phyloP scores from a whole-genome alignment of 1,284 basidiomycete species.

The Fomitopsis palustris region DNA sequence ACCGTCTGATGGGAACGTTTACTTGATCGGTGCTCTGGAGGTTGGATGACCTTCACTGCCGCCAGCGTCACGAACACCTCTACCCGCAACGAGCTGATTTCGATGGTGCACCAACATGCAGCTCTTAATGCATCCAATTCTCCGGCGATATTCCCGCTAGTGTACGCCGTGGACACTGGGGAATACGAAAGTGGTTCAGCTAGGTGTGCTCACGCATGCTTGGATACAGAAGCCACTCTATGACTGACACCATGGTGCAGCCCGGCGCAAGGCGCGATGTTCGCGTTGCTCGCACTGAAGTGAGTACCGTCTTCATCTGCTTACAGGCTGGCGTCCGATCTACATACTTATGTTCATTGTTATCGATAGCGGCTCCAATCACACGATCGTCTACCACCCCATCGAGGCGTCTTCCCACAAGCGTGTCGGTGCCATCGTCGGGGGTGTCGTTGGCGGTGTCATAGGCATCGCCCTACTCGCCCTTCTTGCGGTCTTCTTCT shows the following conservation, averaged over 20 bases:
- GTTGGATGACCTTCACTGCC: constrained; percentile 24
- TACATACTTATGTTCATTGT: no score
- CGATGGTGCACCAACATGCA: constrained; percentile 17
- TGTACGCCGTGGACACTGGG: constrained; percentile 14
- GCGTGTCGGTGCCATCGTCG: constrained; percentile 13
- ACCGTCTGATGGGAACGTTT: background rate
- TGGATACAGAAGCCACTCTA: no score
- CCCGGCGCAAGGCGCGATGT: constrained; percentile 19
- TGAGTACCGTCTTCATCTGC: no score
- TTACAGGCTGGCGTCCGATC: no score
- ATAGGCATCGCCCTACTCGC: constrained; percentile 4
- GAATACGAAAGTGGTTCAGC: constrained; percentile 7
- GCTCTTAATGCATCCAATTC: constrained; percentile 15
- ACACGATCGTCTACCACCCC: constrained; percentile 10
- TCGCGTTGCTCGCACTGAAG: constrained; percentile 17
- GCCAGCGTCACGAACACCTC: constrained; percentile 15
- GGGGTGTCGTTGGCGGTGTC: constrained; percentile 16
- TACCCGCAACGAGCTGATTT: constrained; percentile 18
- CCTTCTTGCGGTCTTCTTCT: constrained; percentile 5
- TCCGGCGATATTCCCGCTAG: constrained; percentile 14
- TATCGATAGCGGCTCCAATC: constrained; percentile 7
- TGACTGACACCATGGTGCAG: constrained; percentile 5
- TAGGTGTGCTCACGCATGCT: constrained; percentile 8
- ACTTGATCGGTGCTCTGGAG: constrained; percentile 4
- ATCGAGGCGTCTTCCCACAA: no score